Percentiles rank a stretch among this genome's conserved stretches.
Conservation (phyloP, 140 eudicot genomes). For the Bidens hawaiensis region DNA sequence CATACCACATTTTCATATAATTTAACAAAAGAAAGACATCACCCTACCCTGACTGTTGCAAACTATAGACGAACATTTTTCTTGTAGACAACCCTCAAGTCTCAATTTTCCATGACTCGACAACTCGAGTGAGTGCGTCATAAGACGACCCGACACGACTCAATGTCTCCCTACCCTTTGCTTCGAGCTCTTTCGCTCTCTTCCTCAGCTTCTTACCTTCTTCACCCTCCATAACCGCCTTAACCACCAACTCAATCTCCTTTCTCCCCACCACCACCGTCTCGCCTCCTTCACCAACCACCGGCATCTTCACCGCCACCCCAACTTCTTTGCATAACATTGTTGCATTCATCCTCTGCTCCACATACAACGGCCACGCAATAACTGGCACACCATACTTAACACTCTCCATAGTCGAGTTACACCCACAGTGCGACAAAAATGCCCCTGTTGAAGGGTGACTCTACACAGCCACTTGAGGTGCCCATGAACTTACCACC, state of each 20-base stretch:
- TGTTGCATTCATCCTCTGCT: slow-evolving; percentile 61
- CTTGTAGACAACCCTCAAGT: not conserved
- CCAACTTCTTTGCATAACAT: slow-evolving; percentile 33
- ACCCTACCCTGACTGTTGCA: not conserved
- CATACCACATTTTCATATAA: too few species aligned
- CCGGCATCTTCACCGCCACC: slow-evolving; percentile 39
- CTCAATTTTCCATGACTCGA: slow-evolving; percentile 21
- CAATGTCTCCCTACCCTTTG: slow-evolving; percentile 23
- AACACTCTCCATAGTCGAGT: slow-evolving; percentile 47
- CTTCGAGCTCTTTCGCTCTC: slow-evolving; percentile 36
- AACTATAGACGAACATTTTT: not conserved
- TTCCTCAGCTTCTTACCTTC: slow-evolving; percentile 36
- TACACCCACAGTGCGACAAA: slow-evolving; percentile 72
- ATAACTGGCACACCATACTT: slow-evolving; percentile 55
- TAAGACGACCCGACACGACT: slow-evolving; percentile 32
- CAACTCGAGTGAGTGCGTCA: slow-evolving; percentile 25
- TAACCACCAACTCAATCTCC: slow-evolving; percentile 42
- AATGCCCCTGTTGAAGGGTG: slow-evolving; percentile 45
- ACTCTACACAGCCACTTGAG: slow-evolving; percentile 36
- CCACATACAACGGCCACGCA: slow-evolving; percentile 65
- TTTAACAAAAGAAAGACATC: too few species aligned
- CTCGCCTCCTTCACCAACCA: slow-evolving; percentile 19
- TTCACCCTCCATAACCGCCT: slow-evolving; percentile 44
- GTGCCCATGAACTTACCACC: slow-evolving; percentile 53
- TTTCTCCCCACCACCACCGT: slow-evolving; percentile 41